Evolutionary conservation across 805 yeast genomes (phyloP).

Genomic region (Candida corydali): DNA sequence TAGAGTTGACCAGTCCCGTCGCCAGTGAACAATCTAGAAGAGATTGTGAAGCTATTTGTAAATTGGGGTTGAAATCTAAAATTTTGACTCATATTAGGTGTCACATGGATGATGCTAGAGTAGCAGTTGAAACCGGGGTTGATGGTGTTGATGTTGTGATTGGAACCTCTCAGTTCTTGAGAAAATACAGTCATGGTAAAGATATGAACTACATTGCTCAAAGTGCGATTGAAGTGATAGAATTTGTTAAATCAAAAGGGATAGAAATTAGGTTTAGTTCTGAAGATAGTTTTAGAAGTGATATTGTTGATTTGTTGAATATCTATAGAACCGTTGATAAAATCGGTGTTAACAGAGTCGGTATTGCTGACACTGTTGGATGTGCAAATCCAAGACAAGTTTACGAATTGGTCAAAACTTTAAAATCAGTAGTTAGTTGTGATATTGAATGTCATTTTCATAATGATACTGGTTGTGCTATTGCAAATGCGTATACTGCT

Average conservation of each 20-base stretch:
- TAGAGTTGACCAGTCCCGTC: slow-evolving; percentile 57
- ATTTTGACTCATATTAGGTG: slow-evolving; percentile 58
- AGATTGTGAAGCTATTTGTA: slow-evolving; percentile 58
- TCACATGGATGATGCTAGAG: slow-evolving; percentile 58
- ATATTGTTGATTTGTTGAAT: slow-evolving; percentile 54
- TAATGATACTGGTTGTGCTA: slow-evolving; percentile 62
- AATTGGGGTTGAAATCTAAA: slow-evolving; percentile 55
- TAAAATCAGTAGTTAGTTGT: slow-evolving; percentile 53
- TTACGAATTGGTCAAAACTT: slow-evolving; percentile 54
- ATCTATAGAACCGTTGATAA: slow-evolving; percentile 59
- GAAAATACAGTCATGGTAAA: slow-evolving; percentile 57
- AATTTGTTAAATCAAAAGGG: slow-evolving; percentile 57
- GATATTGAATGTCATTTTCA: slow-evolving; percentile 62
- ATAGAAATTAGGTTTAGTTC: slow-evolving; percentile 56
- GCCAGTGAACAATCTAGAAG: slow-evolving; percentile 55
- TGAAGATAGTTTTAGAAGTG: slow-evolving; percentile 59
- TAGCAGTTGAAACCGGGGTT: slow-evolving; percentile 60
- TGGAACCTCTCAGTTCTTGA: slow-evolving; percentile 55
- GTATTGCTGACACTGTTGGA: slow-evolving; percentile 63
- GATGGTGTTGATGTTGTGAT: slow-evolving; percentile 61
- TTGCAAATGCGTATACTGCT: slow-evolving; percentile 61
- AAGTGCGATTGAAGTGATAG: slow-evolving; percentile 55
- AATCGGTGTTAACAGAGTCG: slow-evolving; percentile 59
- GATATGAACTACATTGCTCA: slow-evolving; percentile 58
- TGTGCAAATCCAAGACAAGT: slow-evolving; percentile 64